A percentile compares a stretch with the other conserved stretches of the same genome.
phyloP scores from a whole-genome alignment of 805 yeast species.

The Clavispora asparagi region DNA sequence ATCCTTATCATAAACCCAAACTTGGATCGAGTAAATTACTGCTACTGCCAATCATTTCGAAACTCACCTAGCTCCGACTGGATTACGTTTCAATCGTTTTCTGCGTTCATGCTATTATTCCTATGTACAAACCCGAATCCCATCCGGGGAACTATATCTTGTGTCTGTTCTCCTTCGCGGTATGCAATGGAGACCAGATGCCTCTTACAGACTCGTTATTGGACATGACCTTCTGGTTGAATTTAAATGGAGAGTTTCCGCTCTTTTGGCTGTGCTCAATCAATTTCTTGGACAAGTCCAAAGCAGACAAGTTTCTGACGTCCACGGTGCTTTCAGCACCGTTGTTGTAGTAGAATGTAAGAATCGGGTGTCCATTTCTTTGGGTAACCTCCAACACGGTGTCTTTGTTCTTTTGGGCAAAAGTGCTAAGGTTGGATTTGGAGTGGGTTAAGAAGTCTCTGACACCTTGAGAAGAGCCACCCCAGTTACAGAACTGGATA shows the following conservation, averaged over 20 bases:
- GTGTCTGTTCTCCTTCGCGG: slow-evolving; percentile 37
- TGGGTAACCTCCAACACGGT: slow-evolving; percentile 67
- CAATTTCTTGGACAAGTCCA: slow-evolving; percentile 60
- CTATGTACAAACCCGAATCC: slow-evolving; percentile 3
- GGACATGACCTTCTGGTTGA: slow-evolving; percentile 70
- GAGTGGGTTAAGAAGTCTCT: slow-evolving; percentile 26
- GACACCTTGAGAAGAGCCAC: slow-evolving; percentile 88
- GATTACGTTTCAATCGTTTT: background rate
- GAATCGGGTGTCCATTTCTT: slow-evolving; percentile 79
- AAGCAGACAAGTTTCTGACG: slow-evolving; percentile 64
- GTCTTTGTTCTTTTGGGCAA: slow-evolving; percentile 59
- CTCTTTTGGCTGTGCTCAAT: slow-evolving; percentile 59
- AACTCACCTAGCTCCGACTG: no score
- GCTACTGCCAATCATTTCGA: no score
- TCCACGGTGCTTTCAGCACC: slow-evolving; percentile 47
- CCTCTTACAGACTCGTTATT: slow-evolving; percentile 86
- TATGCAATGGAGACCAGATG: slow-evolving; percentile 95
- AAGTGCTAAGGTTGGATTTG: slow-evolving; percentile 30
- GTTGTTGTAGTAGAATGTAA: slow-evolving; percentile 34
- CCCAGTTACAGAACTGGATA: slow-evolving; percentile 88
- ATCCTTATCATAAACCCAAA: no score
- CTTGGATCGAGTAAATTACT: no score
- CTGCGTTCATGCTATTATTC: background rate
- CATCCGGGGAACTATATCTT: slow-evolving; percentile 21
- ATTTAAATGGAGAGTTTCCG: slow-evolving; percentile 62